Percentiles rank a stretch among this genome's conserved stretches.
These are phyloP conservation scores for Cordyceps tenuipes DNA, from an alignment of 2,329 filamentous ascomycete genomes.

Conservation along the genomic window DNA sequence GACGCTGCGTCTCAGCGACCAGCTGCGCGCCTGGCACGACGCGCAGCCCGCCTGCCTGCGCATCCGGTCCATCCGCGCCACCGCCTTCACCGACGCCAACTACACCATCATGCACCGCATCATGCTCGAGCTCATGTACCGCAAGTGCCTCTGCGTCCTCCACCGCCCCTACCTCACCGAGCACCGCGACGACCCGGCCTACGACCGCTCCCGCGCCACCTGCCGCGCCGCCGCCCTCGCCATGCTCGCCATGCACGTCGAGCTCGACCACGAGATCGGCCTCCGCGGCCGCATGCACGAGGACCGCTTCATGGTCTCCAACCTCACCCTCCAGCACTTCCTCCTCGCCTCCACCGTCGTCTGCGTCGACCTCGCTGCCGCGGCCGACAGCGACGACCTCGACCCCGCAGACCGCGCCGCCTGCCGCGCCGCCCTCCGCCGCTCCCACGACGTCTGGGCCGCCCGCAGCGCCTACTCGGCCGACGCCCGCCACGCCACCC, in stretches of 20 bases:
- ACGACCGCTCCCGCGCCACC: conserved; percentile 30
- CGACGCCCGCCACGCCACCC: conserved; percentile 35
- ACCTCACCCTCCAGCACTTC: conserved; percentile 47
- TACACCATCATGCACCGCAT: conserved; percentile 40
- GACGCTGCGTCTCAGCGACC: conserved; percentile 28
- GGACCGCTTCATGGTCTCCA: conserved; percentile 45
- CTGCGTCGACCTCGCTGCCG: conserved; percentile 37
- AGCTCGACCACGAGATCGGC: conserved; percentile 36
- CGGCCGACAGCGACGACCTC: conserved; percentile 26
- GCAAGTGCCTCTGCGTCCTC: conserved; percentile 41
- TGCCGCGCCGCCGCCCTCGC: conserved; percentile 36
- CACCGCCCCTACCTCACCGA: conserved; percentile 39
- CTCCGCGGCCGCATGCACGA: conserved; percentile 43
- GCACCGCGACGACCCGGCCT: conserved; percentile 30
- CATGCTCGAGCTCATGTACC: conserved; percentile 40
- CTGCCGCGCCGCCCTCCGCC: conserved; percentile 29
- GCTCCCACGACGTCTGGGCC: conserved; percentile 36
- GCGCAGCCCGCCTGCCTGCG: conserved; percentile 32
- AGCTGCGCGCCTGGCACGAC: conserved; percentile 29
- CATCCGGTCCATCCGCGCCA: conserved; percentile 32
- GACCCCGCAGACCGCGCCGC: conserved; percentile 23
- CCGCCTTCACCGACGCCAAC: conserved; percentile 35
- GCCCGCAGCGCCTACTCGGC: conserved; percentile 28
- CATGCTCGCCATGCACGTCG: conserved; percentile 38
- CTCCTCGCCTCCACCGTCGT: conserved; percentile 50